Percentiles rank a stretch among this genome's conserved stretches.
Conservation (phyloP, 345 rosid genomes). For the rapeseed (Brassica napus) region Da-Ae NC_063450.1:6845001-6845500, state of each 20-base stretch:
- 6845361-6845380: neutral
- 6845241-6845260: conserved; percentile 40
- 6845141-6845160: conserved; percentile 90
- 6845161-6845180: conserved; percentile 85
- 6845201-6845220: neutral
- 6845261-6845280: neutral
- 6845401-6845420: neutral
- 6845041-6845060: conserved; percentile 3
- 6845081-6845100: conserved; percentile 45
- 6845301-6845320: neutral
- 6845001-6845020: too few species aligned
- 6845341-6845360: conserved; percentile 22
- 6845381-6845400: conserved; percentile 10
- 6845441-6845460: conserved; percentile 82
- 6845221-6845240: conserved; percentile 42
- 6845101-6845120: conserved; percentile 88
- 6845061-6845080: neutral
- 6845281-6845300: conserved; percentile 41
- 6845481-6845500: conserved; percentile 22
- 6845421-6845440: conserved; percentile 47
- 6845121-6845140: conserved; percentile 85
- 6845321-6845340: neutral
- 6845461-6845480: conserved; percentile 43
- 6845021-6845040: neutral
- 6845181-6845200: conserved; percentile 73